phyloP scores from a whole-genome alignment of 768 basidiomycete species.

The Lactarius trivialis region DNA sequence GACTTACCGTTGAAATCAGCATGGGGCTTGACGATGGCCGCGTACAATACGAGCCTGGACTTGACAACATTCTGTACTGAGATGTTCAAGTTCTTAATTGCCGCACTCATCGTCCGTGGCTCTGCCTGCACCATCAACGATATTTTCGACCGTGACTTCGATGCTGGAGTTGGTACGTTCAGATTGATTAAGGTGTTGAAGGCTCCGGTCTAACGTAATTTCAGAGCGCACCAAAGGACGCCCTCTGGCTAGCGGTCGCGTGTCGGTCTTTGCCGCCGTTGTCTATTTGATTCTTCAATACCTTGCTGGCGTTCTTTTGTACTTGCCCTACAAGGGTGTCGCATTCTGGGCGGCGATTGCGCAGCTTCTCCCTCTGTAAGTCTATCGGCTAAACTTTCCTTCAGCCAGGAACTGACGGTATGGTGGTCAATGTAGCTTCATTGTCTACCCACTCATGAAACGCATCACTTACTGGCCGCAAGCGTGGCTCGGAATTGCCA shows the following conservation, averaged over 20 bases:
- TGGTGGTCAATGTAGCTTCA: conserved; percentile 23
- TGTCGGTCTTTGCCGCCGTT: conserved; percentile 23
- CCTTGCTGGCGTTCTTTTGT: conserved; percentile 16
- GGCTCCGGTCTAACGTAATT: neutral
- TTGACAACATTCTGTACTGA: conserved; percentile 14
- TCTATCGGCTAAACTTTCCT: neutral
- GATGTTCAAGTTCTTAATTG: conserved; percentile 10
- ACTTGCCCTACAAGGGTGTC: conserved; percentile 16
- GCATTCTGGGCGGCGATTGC: conserved; percentile 22
- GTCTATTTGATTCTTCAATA: conserved; percentile 23
- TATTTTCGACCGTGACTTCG: conserved; percentile 28
- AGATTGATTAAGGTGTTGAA: conserved; percentile 10
- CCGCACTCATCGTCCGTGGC: conserved; percentile 21
- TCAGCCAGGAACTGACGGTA: neutral
- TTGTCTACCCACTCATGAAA: conserved; percentile 49
- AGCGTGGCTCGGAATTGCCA: conserved; percentile 47
- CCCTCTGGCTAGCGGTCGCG: conserved; percentile 22
- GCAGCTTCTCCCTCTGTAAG: conserved; percentile 22
- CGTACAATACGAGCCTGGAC: conserved; percentile 16
- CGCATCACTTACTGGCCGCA: conserved; percentile 57
- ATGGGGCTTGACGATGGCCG: conserved; percentile 24
- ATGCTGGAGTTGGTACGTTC: conserved; percentile 31
- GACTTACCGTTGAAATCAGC: conserved; percentile 8
- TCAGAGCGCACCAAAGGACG: conserved; percentile 14
- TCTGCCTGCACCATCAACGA: conserved; percentile 28